Evolutionary conservation across 148 eudicot species (phyloP), one percentile per base, ranked within the genome.

Genomic region (Rhododendron mucronatum): DNA sequence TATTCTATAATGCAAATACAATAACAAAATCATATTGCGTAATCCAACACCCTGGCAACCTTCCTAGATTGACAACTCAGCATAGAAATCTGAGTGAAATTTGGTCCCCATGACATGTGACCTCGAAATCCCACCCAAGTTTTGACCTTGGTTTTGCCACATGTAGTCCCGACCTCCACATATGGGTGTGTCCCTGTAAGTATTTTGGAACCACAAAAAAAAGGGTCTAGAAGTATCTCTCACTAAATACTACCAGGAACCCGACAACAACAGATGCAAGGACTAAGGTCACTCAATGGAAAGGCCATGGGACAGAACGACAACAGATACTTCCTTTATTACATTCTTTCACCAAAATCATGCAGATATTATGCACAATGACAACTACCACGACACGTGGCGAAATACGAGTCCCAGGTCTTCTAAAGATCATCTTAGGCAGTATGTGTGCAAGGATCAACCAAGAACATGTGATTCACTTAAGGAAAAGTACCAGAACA

Each of bases 71-170:
- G 80, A 77, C 80, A 77, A 65, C 44, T 8, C 47, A 44, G 48
- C 28, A 20, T 7, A 77, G 30, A 14, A 28, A 47, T 11, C 28
- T 13, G 39, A 16, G 20, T 13, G 30, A n/a, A 15, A 28, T 45
- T 83, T 83, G 78, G 15, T 20, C 79, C 45, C 79, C 30, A 33
- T 30, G 7, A 73, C 65, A 73, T 47, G 85, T 73, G 85, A 50
- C 79, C 61, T 59, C 39, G 15, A 30, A 84, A 84, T 7, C 77
- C 33, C 53, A 65, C 39, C 75, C 16, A 73, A 28, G 21, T 39
- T 7, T 33, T 28, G 44, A 51, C 55, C 12, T 71, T 69, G 44
- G 44, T 6, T 6, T 41, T n/a, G 61, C 63, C 85, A 84, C 61
- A 48, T 84, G 79, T 3, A 30, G 20, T 67, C 11, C 11, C 3